Evolutionary conservation across 1,139 yeast species (phyloP).

Genomic region (Trichomonascaceae sp.): DNA sequence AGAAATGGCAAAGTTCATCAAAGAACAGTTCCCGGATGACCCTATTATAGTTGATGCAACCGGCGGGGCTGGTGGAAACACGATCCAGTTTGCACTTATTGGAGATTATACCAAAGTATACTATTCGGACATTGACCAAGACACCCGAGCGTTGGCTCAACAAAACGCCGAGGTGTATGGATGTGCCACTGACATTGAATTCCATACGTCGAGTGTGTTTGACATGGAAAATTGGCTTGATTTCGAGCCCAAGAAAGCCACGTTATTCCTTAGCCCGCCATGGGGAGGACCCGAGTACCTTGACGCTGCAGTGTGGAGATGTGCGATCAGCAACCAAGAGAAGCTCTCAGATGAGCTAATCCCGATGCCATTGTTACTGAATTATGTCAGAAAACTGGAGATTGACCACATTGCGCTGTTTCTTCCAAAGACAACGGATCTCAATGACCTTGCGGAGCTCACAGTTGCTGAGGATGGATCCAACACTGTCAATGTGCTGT

Average conservation of each 20-base stretch:
- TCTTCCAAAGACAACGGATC: conserved; percentile 56
- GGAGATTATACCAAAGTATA: conserved; percentile 28
- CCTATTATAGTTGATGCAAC: conserved; percentile 49
- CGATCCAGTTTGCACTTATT: conserved; percentile 52
- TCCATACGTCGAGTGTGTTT: conserved; percentile 17
- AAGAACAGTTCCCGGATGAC: conserved; percentile 37
- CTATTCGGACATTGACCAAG: conserved; percentile 53
- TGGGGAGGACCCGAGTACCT: conserved; percentile 89
- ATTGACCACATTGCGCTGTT: conserved; percentile 49
- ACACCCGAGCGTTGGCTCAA: conserved; percentile 51
- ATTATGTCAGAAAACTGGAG: too few species aligned
- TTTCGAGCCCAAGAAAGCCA: conserved; percentile 27
- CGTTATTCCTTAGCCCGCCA: conserved; percentile 80
- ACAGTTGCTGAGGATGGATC: conserved; percentile 8
- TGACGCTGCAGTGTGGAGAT: conserved; percentile 33
- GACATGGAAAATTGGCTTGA: conserved; percentile 6
- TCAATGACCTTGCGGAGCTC: conserved; percentile 31
- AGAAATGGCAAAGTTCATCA: conserved; percentile 41
- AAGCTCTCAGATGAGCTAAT: too few species aligned
- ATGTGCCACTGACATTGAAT: conserved; percentile 27
- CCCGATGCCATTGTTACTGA: too few species aligned
- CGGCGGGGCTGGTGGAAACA: conserved; percentile 94
- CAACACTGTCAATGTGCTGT: too few species aligned
- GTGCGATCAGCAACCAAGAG: too few species aligned
- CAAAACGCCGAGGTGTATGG: conserved; percentile 67